Base-by-base conservation (phyloP, 176 grass and related monocot species). In the Canna indica region DNA sequence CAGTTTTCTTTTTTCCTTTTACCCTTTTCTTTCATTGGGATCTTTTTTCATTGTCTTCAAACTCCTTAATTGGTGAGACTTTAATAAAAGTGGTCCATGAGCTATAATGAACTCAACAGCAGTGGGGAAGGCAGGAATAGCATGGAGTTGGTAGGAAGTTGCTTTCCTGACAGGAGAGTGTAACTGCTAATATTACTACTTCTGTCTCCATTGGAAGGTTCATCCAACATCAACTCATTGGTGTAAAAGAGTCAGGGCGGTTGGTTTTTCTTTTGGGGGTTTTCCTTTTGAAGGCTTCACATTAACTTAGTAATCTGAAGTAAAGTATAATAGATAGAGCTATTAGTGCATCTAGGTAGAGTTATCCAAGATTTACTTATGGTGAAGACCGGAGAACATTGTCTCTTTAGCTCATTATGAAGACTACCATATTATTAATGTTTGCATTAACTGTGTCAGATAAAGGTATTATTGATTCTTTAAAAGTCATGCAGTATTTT, bases 61-160 rank as follows among this genome's bases (percentile, higher is more conserved):
- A 15, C 27, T 63, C 59, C 26, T 16, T 29, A 1, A 33, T 18
- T 63, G 59, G 20, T 34, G 59, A 63, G 12, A 8, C 59, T 7
- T 63, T 33, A 63, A 63, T 34, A 63, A 32, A n/a, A 63, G 30
- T 63, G 59, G 59, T 63, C 59, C 59, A 16, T 16, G 30, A 17
- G 3, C 16, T 7, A 34, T 32, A 63, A 63, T 63, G 3, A 58
- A 15, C 48, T 53, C 59, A 32, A 17, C 29, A 31, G 15, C 59
- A 32, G 1, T 62, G 59, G 59, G 16, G 59, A 15, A 32, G 58
- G 58, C 28, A 60, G 27, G 58, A 13, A 31, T 14, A 13, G 27
- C 1, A 9, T 62, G 53, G 5, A 57, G 24, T 25, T 33, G 30
- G 14, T 62, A 62, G 7, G 27, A 5, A 54, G 50, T n/a, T 54